Evolutionary conservation across 1,139 yeast species (phyloP), one percentile per base, ranked within the genome.

Genomic region (Hyphopichia burtonii): DNA sequence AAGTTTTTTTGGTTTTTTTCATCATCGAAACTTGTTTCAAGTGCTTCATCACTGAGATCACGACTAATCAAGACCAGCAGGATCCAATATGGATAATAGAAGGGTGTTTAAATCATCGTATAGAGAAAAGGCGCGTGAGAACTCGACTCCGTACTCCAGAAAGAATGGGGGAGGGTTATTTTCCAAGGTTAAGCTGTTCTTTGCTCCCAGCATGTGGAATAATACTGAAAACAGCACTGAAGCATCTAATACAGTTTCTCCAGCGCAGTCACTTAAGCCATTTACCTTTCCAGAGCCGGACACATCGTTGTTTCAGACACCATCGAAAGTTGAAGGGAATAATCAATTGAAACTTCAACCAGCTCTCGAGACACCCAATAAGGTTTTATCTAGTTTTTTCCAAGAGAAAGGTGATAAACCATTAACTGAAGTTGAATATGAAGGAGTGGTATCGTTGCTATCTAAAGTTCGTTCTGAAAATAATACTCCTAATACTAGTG

Each of bases 401-500:
- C 74, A 75, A 30, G 70, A 68, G 32, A 89, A 87, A 56, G 96
- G 96, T n/a, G 79, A 82, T 45, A 66, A 66, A 15, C 91, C 94
- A 9, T 68, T 90, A 45, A 74, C 83, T 10, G 90, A 84, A 15
- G 71, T 89, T 38, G 98, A 91, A 60, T 77, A 83, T 49, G 95
- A 85, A 56, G 96, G 96, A 4, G 96, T 90, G 0, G 63, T 86
- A 55, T 78, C 95, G 74, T 58, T 77, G 59, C 46, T 70, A 42
- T 50, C 62, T 17, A 52, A 55, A 39, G 45, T n/a, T 44, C 42
- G 36, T 4, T 16, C 33, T 11, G 23, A 33, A 25, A 31, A 36
- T 22, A 22, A 33, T 12, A 18, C 45, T 8, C 42, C 44, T 16
- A 41, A 39, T 34, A 42, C 39, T 27, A 42, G 42, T 22, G 33